Evolutionary conservation across 805 yeast species (phyloP), one percentile per base, ranked within the genome.

Genomic region (Maudiozyma serrabonitensis): DNA sequence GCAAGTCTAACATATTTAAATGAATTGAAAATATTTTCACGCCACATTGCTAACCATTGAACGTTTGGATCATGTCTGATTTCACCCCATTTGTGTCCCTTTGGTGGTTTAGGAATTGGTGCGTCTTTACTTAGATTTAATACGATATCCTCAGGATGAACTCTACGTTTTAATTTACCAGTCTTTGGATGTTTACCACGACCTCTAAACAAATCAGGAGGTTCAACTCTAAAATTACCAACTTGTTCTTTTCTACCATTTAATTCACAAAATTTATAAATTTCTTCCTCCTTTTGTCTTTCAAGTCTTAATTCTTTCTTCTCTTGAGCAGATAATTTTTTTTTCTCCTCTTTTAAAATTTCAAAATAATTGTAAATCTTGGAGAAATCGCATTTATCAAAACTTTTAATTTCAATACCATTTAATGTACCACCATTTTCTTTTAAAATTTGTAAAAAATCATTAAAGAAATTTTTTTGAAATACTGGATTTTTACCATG

Each of bases 151-250:
- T 91, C 97, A 1, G 99, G 96, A 48, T 67, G 67, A 15, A 91
- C 96, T 55, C 99, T 76, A 59, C 83, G 79, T 64, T 91, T 91
- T 50, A 89, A 69, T 63, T 84, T 87, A 41, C 99, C 99, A 1
- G 97, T 90, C 66, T 86, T 88, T 16, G 98, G 98, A 66, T 90
- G 98, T 0, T 91, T 89, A 61, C 97, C 98, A 67, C 98, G 85
- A 42, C 98, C 99, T 67, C 97, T 76, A 64, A 90, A 91, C 49
- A 91, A 71, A 1, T 95, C 97, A 0, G 99, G 98, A 32, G 98
- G 98, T 73, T 91, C 99, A 45, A 91, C 82, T 61, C 91, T 75
- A 66, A 91, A 91, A 64, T 91, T 91, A 23, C 97, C 97, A 31
- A 91, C 95, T 58, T 83, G 90, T 61, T 91, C 96, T 59, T 78